Evolutionary conservation across 441 rosid species (phyloP), one percentile per base, ranked within the genome.

Genomic region (Manihot esculenta): DNA sequence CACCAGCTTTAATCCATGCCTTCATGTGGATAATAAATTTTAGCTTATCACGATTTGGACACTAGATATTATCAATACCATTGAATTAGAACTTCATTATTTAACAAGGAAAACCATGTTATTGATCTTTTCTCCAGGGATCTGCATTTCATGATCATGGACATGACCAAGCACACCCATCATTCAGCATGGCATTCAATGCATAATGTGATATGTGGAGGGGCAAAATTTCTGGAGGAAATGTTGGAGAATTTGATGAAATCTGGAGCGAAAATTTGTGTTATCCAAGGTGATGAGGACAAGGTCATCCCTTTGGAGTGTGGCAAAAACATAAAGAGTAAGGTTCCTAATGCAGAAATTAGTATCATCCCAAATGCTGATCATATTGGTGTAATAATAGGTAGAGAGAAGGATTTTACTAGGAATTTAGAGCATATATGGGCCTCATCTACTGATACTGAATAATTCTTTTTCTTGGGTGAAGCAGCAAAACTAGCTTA

Each of bases 201-300:
- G 97, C 95, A 93, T 64, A 91, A 89, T 74, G 90, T 88, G 71
- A 72, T 91, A 71, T 91, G 90, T 21, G 91, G 96, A n/a, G 96
- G 90, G 72, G 89, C 86, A 0, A 93, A 83, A 74, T 84, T 71
- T 17, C 62, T 77, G 69, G 96, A 88, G 64, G 85, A 76, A 7
- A 81, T 80, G 64, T 71, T 91, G 66, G 82, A 84, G 72, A 79
- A 64, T 14, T 74, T 86, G 80, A 74, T 66, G 6, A 67, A 72
- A 14, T 72, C 78, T 5, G 41, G 69, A 50, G 86, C 77, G 23
- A 82, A 72, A 71, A 17, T 93, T 26, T 74, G 69, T 56, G 76
- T 87, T 33, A 54, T 88, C 21, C 97, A 93, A 66, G 93, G 97
- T 1, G 88, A 85, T 21, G 18, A 49, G 2, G 97, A 91, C 66